Conservation (phyloP, 2,329 filamentous ascomycete genomes). For the Cordyceps militaris region DNA sequence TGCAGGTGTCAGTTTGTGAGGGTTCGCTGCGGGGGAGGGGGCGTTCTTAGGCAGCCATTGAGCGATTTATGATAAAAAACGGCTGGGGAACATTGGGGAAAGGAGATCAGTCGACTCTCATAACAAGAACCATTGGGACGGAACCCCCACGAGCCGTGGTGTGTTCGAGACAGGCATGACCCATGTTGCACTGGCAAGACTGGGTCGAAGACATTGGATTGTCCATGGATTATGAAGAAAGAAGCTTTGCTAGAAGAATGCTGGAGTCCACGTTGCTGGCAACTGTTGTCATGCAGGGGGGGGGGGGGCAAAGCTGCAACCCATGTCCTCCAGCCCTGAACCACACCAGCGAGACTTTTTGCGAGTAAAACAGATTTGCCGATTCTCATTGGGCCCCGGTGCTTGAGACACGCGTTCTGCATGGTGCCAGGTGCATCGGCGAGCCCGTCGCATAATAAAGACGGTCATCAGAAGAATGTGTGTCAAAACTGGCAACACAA, state of each 20-base stretch:
- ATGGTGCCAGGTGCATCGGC: neutral
- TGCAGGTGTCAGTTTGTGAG: neutral
- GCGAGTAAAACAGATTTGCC: neutral
- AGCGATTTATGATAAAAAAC: neutral
- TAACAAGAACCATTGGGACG: neutral
- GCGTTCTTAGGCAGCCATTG: neutral
- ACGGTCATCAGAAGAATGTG: neutral
- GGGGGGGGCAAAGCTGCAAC: neutral
- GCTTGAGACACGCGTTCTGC: slow-evolving; percentile 3
- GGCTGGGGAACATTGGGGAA: neutral
- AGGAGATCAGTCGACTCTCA: neutral
- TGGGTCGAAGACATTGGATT: neutral
- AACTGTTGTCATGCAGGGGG: slow-evolving; percentile 7
- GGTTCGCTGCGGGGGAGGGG: neutral
- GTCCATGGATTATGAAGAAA: neutral
- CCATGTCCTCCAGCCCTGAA: neutral
- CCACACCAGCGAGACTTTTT: neutral
- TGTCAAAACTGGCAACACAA: neutral
- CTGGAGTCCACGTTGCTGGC: neutral
- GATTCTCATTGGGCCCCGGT: neutral
- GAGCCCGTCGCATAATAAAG: slow-evolving; percentile 8
- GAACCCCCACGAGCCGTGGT: neutral
- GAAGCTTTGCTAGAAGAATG: neutral
- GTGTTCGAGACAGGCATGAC: neutral
- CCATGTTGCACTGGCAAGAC: neutral